Conservation (phyloP, 306 rosid species). For the Pyrus pyrifolia region DNA sequence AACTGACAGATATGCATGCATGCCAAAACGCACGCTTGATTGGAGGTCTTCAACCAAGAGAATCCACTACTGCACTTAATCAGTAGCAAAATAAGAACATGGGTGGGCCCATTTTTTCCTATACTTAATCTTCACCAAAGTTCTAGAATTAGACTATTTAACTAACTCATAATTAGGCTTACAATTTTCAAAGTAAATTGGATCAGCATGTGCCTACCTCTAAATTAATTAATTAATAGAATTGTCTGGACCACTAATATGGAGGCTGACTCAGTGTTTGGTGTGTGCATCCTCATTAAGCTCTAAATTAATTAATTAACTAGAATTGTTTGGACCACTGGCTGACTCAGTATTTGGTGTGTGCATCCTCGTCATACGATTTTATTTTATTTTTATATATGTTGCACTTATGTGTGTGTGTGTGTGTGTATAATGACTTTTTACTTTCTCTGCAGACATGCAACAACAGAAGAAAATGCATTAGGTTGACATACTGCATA, state of each 20-base stretch:
- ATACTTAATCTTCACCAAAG: background rate
- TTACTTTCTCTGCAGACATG: background rate
- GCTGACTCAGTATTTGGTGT: background rate
- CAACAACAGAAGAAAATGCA: background rate
- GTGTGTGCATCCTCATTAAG: background rate
- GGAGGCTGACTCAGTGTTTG: background rate
- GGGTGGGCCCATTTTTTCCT: constrained; percentile 28
- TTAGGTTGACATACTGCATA: background rate
- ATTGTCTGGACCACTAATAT: background rate
- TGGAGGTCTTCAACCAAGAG: constrained; percentile 1
- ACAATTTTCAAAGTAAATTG: background rate
- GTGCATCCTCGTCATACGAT: background rate
- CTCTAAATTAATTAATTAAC: background rate
- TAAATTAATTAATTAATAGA: background rate
- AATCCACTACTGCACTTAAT: background rate
- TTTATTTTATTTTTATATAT: background rate
- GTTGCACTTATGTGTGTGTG: background rate
- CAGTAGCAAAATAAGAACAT: constrained; percentile 12
- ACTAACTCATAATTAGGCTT: constrained; percentile 13
- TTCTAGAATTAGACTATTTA: constrained; percentile 9
- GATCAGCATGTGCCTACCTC: background rate
- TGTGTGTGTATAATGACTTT: background rate
- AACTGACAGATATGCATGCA: background rate
- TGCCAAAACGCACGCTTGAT: constrained; percentile 7
- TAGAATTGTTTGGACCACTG: background rate